Evolutionary conservation across 371 early-diverging fungal species (phyloP), one percentile per base, ranked within the genome.

Genomic region (Entomophthora muscae): DNA sequence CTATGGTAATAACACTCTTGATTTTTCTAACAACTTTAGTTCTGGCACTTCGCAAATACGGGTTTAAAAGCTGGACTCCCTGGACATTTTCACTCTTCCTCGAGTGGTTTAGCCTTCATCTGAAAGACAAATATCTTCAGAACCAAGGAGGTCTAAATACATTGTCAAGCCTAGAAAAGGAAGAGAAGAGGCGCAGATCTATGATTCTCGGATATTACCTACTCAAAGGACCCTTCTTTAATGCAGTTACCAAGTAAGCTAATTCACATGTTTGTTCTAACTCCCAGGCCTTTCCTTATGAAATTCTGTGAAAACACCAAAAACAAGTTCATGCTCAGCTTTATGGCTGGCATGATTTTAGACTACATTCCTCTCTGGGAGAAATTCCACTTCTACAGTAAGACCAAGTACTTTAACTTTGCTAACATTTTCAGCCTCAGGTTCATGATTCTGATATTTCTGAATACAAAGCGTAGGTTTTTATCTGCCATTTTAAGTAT

Each of bases 291-390:
- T 23, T 61, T 33, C 31, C 42, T 30, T 51, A 22, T 75, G 75
- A 65, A 69, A 70, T 22, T 70, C 76, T 13, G 65, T 86, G 61
- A 66, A 76, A n/a, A 68, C 72, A 21, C 72, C 63, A 79, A 77
- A 70, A 81, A 78, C 69, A 83, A 83, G 32, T 67, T 81, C 75
- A 17, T 62, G 1, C 23, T 62, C 3, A 23, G 53, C 2, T 64
- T 83, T 61, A 76, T 80, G 2, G 76, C 80, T 65, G 83, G 83
- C 64, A 80, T 86, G 42, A 69, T 92, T 51, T 78, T 79, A 32
- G 95, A 94, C 69, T 96, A 96, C 70, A 80, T 88, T 67, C 94
- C 95, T 2, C 76, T 96, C 52, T 94, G 93, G 92, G 89, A 96
- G 75, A 80, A 82, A 56, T 82, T 88, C 67, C 90, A 93, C 75